Base-by-base conservation (phyloP, 2,329 filamentous ascomycete genomes). In the Trichophyton simii region DNA sequence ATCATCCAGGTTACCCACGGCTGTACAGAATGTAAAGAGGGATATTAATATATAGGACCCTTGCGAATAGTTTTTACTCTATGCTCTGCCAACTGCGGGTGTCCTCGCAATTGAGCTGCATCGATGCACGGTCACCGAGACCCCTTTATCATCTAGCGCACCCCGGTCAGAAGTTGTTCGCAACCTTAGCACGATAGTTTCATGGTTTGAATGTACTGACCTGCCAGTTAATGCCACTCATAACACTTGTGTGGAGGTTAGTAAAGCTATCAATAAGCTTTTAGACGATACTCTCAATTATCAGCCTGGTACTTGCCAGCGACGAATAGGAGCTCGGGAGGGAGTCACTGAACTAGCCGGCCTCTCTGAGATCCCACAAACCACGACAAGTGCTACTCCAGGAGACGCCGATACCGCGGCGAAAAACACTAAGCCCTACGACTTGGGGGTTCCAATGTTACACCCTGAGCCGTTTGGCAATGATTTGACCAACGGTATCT, bases 241-340 rank as follows among this genome's bases (percentile, higher is more conserved):
- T 6, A 61, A 59, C 8, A 59, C 54, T 1, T 65, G 65, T 28
- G 58, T 63, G 48, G 66, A 66, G 57, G 46, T 68, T 34, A 67
- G 54, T 22, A 67, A 68, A 46, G 61, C 65, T 1, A 65, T 68
- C 0, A 65, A 62, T 15, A 63, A 60, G 22, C 46, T 68, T 9
- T 61, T 68, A 3, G 66, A 68, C 20, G 65, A 68, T 41, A 61
- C 65, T 13, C 50, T 68, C 3, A 65, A 68, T 42, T 62, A 68
- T 38, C 63, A 71, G 58, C 38, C 72, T 71, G 63, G 76, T 77
- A 7, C 66, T 70, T 5, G 34, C 6, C 54, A 36, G 15, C 57
- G 36, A 9, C 57, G 31, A 46, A 46, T 31, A n/a, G 57, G 38
- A 31, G 41, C 11, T n/a, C 7, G 2, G 13, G 9, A 42, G 8